Base-by-base conservation (phyloP, 768 basidiomycete genomes). In the Termitomyces heimii region DNA sequence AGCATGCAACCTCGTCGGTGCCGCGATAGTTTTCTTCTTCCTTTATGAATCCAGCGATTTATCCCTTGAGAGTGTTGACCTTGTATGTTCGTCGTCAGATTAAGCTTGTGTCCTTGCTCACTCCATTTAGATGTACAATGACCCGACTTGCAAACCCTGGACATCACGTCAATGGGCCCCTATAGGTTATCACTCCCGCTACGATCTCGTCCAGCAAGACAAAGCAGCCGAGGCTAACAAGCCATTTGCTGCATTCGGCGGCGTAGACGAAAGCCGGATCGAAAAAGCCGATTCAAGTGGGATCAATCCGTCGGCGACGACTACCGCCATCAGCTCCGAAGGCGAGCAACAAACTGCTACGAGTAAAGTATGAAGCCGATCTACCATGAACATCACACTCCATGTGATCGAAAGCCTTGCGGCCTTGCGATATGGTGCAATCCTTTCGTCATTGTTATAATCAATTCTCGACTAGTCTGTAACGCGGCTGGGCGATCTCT, bases 1-100 rank as follows among this genome's bases (percentile, higher is more conserved):
- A 75, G 79, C 79, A 29, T 85, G 83, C 65, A 86, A 86, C 65
- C 73, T 85, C n/a, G 69, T 70, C 29, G 82, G 79, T 35, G 82
- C 83, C 1, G 66, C 79, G 45, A 71, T 88, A 57, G 86, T 88
- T 20, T 89, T 73, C 67, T 76, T 88, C 66, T 89, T 88, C 83
- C 76, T 91, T 2, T 90, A 90, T 73, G 88, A 90, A 66, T 82
- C 82, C 8, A 79, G 82, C 6, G 80, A 83, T 59, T 74, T 90
- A 37, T 80, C 82, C 3, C 75, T 91, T 18, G 89, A 91, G 71
- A 75, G 70, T 58, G 84, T 89, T 44, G 80, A 88, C 63, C 69
- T 71, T 64, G 79, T 82, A 63, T 54, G 76, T 70, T 52, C 40
- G 37, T 53, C 9, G 58, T 54, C 4, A n/a, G 18, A 4, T 28